These are phyloP conservation scores for Ustilago trichophora DNA, from an alignment of 1,284 basidiomycete species.

Conservation along the genomic window DNA sequence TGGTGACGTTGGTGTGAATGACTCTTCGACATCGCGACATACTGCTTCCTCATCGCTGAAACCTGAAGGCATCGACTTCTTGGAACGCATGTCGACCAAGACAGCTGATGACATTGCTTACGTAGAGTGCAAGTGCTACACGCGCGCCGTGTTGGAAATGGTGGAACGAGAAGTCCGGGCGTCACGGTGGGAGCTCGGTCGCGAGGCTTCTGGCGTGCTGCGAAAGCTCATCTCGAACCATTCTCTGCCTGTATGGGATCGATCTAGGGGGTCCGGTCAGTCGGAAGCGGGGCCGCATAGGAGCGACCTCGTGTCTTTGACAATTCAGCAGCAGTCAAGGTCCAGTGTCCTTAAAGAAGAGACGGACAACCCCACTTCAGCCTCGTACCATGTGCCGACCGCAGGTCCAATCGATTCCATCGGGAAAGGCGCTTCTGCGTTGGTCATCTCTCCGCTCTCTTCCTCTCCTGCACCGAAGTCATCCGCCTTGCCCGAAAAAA, in stretches of 20 bases:
- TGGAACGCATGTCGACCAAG: constrained; percentile 49
- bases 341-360: constrained; percentile 17
- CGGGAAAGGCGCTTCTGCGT: not conserved
- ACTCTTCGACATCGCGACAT: not conserved
- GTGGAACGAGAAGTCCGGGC: constrained; percentile 47
- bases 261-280: not conserved
- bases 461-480: constrained; percentile 6
- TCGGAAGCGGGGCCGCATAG: constrained; percentile 1
- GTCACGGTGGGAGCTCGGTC: constrained; percentile 54
- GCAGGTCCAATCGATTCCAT: not conserved
- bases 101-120: constrained; percentile 36
- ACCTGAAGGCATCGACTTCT: constrained; percentile 38
- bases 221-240: constrained; percentile 52
- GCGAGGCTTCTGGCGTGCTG: constrained; percentile 51
- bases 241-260: constrained; percentile 29
- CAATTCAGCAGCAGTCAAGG: constrained; percentile 22
- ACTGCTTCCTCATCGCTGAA: constrained; percentile 8
- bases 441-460: constrained; percentile 4
- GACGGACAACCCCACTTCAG: constrained; percentile 7
- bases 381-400: not conserved
- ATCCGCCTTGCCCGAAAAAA: not conserved
- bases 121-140: constrained; percentile 49
- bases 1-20: constrained; percentile 1
- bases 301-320: constrained; percentile 8
- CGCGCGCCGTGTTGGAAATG: constrained; percentile 46